Conservation (phyloP, 129 eudicot genomes). For the Lactuca sativa region DNA sequence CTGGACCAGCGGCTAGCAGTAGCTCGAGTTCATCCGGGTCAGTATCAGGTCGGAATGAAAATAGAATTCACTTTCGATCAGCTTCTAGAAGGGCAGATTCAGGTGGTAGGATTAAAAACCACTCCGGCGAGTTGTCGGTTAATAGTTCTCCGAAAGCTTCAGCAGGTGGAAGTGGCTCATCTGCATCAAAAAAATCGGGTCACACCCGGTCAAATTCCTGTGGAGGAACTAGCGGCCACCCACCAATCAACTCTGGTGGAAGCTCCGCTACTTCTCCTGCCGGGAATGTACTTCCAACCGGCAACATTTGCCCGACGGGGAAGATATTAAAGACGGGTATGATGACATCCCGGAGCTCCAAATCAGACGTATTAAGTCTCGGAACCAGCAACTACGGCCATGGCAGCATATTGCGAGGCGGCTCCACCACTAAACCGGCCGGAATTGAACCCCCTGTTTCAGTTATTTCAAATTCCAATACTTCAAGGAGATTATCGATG, state of each 20-base stretch:
- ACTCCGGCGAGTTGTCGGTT: constrained; percentile 76
- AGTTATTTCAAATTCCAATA: neutral
- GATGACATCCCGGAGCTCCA: constrained; percentile 46
- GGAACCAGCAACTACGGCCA: constrained; percentile 75
- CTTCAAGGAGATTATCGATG: constrained; percentile 21
- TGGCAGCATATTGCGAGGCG: constrained; percentile 88
- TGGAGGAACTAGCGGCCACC: constrained; percentile 3
- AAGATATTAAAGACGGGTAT: constrained; percentile 59
- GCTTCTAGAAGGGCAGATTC: constrained; percentile 29
- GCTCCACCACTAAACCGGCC: constrained; percentile 24
- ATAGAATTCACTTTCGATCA: neutral
- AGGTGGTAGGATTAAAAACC: constrained; percentile 31
- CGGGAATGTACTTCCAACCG: constrained; percentile 62
- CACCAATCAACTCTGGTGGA: constrained; percentile 30
- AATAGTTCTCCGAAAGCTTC: constrained; percentile 61
- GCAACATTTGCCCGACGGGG: constrained; percentile 89
- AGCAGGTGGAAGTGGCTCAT: constrained; percentile 28
- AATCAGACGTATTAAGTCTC: constrained; percentile 62
- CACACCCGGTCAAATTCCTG: constrained; percentile 56
- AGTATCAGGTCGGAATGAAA: constrained; percentile 56
- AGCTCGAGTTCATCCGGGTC: constrained; percentile 92
- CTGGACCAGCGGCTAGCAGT: constrained; percentile 46
- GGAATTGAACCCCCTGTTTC: constrained; percentile 17
- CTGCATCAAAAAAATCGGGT: constrained; percentile 36
- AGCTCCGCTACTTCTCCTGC: constrained; percentile 66